Evolutionary conservation across 371 early-diverging fungal species (phyloP).

Genomic region (Mucor saturninus): DNA sequence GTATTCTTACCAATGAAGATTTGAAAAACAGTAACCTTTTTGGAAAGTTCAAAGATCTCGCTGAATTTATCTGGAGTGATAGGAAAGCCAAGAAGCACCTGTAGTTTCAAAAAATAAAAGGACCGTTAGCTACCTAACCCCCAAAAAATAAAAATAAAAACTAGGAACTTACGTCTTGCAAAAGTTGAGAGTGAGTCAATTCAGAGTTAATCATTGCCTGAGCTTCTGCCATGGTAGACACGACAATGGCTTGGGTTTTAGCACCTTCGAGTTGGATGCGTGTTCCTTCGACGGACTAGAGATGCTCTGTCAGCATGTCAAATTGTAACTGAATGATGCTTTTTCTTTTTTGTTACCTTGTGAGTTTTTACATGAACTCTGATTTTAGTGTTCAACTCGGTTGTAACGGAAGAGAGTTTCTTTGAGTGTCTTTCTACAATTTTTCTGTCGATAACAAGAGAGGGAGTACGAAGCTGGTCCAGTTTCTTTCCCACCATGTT

Average conservation of each 20-base stretch:
- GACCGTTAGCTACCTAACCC: neutral
- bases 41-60: conserved; percentile 31
- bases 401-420: conserved; percentile 26
- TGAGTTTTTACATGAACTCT: conserved; percentile 56
- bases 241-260: conserved; percentile 46
- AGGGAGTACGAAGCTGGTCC: conserved; percentile 43
- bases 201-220: conserved; percentile 35
- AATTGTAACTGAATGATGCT: neutral
- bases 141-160: neutral
- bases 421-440: conserved; percentile 39
- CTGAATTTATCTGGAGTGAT: conserved; percentile 46
- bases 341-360: conserved; percentile 34
- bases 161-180: conserved; percentile 33
- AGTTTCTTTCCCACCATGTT: conserved; percentile 41
- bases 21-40: conserved; percentile 32
- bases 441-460: conserved; percentile 41
- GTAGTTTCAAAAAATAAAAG: neutral
- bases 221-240: conserved; percentile 52
- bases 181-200: conserved; percentile 25
- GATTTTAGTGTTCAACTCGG: conserved; percentile 31
- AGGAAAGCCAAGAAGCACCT: conserved; percentile 47
- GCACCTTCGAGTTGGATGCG: conserved; percentile 42
- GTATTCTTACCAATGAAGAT: conserved; percentile 41
- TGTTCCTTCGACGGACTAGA: conserved; percentile 45
- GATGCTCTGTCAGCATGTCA: neutral